Evolutionary conservation across 73 alveolate species (phyloP).

Genomic region (Paramecium pentaurelia): DNA sequence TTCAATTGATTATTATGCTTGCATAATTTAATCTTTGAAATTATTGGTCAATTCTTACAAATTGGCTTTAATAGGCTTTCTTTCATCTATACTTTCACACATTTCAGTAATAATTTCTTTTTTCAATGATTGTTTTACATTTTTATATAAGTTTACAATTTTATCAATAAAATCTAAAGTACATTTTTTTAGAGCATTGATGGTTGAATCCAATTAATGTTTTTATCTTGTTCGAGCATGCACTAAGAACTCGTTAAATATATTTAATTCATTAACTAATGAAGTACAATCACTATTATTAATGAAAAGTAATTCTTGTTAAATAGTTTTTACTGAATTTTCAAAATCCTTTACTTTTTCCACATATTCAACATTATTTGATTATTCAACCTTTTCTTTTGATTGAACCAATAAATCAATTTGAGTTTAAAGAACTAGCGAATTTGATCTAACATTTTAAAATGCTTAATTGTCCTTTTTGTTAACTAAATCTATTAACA

Average conservation of each 20-base stretch:
- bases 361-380: not conserved
- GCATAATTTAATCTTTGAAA: not conserved
- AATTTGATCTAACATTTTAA: not conserved
- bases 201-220: not conserved
- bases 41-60: not conserved
- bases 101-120: not conserved
- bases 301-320: not conserved
- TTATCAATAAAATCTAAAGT: not conserved
- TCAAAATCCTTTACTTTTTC: not conserved
- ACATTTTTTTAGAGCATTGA: not conserved
- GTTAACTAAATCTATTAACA: not conserved
- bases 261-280: not conserved
- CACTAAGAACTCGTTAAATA: not conserved
- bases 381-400: not conserved
- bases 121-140: not conserved
- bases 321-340: not conserved
- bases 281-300: not conserved
- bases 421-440: not conserved
- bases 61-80: not conserved
- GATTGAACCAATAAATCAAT: not conserved
- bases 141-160: not conserved
- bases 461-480: not conserved
- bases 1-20: not conserved
- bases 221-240: not conserved
- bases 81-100: not conserved